Evolutionary conservation across 257 asterid genomes (phyloP), one percentile per base, ranked within the genome.

Genomic region (Eustoma russellianum): DNA sequence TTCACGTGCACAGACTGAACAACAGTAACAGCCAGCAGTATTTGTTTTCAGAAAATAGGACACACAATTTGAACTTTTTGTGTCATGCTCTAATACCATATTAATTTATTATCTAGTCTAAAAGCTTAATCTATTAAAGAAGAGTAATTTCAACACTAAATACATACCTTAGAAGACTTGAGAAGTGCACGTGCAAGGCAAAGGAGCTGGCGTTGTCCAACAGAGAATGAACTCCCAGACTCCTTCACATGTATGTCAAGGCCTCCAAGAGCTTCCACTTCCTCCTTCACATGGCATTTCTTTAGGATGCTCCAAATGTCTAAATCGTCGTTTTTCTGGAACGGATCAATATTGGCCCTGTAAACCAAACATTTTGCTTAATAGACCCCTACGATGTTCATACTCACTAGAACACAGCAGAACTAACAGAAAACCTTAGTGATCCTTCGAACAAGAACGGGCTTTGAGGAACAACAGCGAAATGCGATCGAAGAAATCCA

Each of bases 171-270:
- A 24, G 89, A 78, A 65, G 94, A 71, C 71, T 82, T 90, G 59
- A 90, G 91, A 60, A 83, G 91, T 13, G 94, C 86, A 0, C 98
- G 95, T 35, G 94, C 95, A 51, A 90, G 95, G 77, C 98, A 90
- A 13, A 90, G 76, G 56, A 90, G 95, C 72, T 90, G 98, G n/a
- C 80, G 77, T 64, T 90, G 98, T 71, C 98, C 98, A n/a, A 90
- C 96, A 40, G 96, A 86, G 63, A 90, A 86, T 33, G 92, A 70
- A n/a, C 82, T 50, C 52, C 98, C 98, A 0, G 83, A 75, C 56
- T 83, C 98, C 68, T 76, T 86, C 41, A 90, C 86, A 41, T 70
- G 85, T 49, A 74, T 61, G 61, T 77, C 83, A 60, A 90, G 74
- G 48, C 98, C 98, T 60, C 97, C 95, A 16, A 55, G 24, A 19